Base-by-base conservation (phyloP, 108 stramenopile species). In the Skeletonema menzelii region DNA sequence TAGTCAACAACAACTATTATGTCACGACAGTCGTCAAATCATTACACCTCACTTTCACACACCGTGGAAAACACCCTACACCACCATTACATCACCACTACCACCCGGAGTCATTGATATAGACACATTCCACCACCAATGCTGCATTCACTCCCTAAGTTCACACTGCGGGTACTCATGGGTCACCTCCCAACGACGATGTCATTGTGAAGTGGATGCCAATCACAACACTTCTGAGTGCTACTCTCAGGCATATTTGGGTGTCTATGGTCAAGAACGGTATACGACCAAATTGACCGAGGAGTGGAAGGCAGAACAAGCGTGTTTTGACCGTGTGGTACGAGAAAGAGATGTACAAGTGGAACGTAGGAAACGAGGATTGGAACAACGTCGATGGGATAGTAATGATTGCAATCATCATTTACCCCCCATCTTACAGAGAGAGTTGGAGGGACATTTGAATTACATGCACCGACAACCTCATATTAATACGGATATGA, bases 401-500 rank as follows among this genome's bases (percentile, higher is more conserved):
- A 44, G 27, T 5, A 1, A 17, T 2, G 42, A 40, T 0, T 2
- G 20, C 13, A 34, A 22, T 42, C 38, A 30, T 42, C 38, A 30
- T 42, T 24, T 37, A 5, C 20, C 63, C 3, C 22, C 37, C 5
- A 27, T 13, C 15, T 5, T 64, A 1, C 17, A 59, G 0, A 14
- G 12, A 0, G 4, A 59, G 4, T 1, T 76, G n/a, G 40, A 28
- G 5, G 13, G 17, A 5, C 68, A 76, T 69, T 14, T 76, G 3
- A 56, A 76, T 46, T 76, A 76, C 56, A 69, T 76, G 49, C 27
- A 5, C 3, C 66, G 68, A 28, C 88, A 90, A 59, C 81, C 87
- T 27, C 61, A 85, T 11, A 56, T 97, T 38, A 95, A 79, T 26
- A 61, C 64, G 32, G 85, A 87, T 34, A 97, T 95, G 92, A 73